Conservation (phyloP, 805 yeast genomes). For the Isabelozyma rhagii region DNA sequence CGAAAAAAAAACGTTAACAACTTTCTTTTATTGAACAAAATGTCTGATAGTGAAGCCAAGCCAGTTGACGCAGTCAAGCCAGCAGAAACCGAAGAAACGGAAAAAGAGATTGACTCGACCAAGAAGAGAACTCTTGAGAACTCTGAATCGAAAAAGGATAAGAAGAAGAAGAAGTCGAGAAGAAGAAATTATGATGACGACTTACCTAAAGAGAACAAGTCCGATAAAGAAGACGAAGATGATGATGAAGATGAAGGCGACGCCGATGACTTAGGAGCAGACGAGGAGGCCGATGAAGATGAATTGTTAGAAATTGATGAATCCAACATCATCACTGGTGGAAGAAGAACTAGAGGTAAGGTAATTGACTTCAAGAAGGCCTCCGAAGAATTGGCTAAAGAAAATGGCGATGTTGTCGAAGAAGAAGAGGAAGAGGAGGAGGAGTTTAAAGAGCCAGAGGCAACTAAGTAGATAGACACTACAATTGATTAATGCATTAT, state of each 20-base stretch:
- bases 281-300: conserved; percentile 71
- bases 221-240: conserved; percentile 39
- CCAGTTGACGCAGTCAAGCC: not conserved
- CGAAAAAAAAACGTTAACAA: not conserved
- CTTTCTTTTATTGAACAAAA: not conserved
- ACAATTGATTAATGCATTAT: too few species aligned
- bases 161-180: conserved; percentile 48
- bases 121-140: conserved; percentile 3
- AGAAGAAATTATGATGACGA: conserved; percentile 58
- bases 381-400: conserved; percentile 62
- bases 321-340: conserved; percentile 76
- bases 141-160: conserved; percentile 10
- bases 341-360: conserved; percentile 88
- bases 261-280: conserved; percentile 52
- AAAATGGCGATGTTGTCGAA: conserved; percentile 35
- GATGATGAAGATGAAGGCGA: conserved; percentile 45
- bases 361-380: conserved; percentile 83
- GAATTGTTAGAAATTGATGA: conserved; percentile 78
- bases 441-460: conserved; percentile 44
- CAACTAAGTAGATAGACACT: not conserved
- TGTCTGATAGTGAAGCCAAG: conserved; percentile 1
- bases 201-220: conserved; percentile 41
- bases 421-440: conserved; percentile 47
- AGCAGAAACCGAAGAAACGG: conserved; percentile 2
- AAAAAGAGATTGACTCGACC: conserved; percentile 2